These are phyloP conservation scores for Wickerhamiella allomyrinae DNA, from an alignment of 805 yeast genomes.

Conservation along the genomic window DNA sequence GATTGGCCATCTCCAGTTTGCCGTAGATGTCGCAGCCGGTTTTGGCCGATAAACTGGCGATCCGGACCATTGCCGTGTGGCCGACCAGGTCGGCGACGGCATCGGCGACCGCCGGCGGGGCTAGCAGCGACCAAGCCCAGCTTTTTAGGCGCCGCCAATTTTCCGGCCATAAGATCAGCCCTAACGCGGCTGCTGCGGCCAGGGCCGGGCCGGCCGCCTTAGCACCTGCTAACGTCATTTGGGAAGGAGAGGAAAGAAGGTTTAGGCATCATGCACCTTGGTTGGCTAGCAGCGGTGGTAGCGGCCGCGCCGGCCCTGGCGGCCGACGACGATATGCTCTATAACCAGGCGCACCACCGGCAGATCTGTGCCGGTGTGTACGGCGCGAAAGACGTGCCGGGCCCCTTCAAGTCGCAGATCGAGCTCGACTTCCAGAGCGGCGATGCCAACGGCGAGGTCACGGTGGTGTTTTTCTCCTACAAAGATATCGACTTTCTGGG, in stretches of 20 bases:
- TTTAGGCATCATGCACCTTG: not conserved
- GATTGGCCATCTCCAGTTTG: constrained; percentile 71
- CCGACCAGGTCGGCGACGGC: constrained; percentile 77
- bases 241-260: too few species aligned
- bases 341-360: constrained; percentile 35
- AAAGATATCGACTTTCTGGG: constrained; percentile 64
- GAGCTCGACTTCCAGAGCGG: constrained; percentile 12
- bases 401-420: constrained; percentile 25
- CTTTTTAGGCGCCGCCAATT: too few species aligned
- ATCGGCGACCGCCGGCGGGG: too few species aligned
- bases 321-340: constrained; percentile 14
- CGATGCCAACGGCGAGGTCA: constrained; percentile 25
- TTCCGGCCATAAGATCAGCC: too few species aligned
- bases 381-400: constrained; percentile 76
- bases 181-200: not conserved
- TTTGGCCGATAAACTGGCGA: constrained; percentile 50
- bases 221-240: not conserved
- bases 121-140: too few species aligned
- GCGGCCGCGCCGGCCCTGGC: constrained; percentile 9
- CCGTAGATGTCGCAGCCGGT: constrained; percentile 82
- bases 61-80: constrained; percentile 69
- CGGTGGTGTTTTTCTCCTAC: constrained; percentile 72
- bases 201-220: not conserved
- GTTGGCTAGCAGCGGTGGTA: not conserved
- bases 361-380: constrained; percentile 88